Base-by-base conservation (phyloP, 2,329 filamentous ascomycete species). In the Pseudocercospora pini-densiflorae region DNA sequence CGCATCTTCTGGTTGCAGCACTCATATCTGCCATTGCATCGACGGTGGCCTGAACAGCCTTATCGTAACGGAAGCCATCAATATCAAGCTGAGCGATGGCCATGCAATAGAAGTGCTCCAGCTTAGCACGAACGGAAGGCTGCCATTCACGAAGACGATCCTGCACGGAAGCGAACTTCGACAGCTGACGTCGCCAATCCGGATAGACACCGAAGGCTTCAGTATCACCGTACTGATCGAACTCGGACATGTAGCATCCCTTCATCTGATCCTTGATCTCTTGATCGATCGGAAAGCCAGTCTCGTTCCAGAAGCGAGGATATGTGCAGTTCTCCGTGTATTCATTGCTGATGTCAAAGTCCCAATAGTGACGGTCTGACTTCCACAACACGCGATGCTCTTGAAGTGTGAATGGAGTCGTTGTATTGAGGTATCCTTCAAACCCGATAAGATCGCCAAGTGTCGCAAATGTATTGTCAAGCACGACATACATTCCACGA, bases 21-120 rank as follows among this genome's bases (percentile, higher is more conserved):
- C 85, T 86, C 72, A 86, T 88, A 45, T 85, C 81, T 5, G 82
- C 86, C 65, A 87, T 80, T 0, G 87, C 84, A 72, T 89, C 88
- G 6, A 88, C 81, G 0, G 87, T 88, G 8, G 85, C 83, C 71
- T 89, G 87, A 1, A 85, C 83, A 0, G 87, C 88, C 75, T 90
- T 90, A 76, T 90, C 88, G 75, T 88, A 87, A 51, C 88, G 84
- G 71, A 87, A 88, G 0, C 87, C 88, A 72, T 90, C 88, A 62
- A 90, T 84, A 71, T 89, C 88, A 10, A 90, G 80, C 71, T 83
- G 84, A 12, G 79, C 77, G 64, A 90, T 87, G 8, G 85, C 81
- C 74, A 89, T 85, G 75, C 88, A 90, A 2, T 86, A 88, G 70
- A 89, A 87, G 33, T 82, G 82, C 67, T 85, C 82, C 49, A 89